Evolutionary conservation across 306 rosid genomes (phyloP), one percentile per base, ranked within the genome.

Genomic region (Cicer judaicum): DNA sequence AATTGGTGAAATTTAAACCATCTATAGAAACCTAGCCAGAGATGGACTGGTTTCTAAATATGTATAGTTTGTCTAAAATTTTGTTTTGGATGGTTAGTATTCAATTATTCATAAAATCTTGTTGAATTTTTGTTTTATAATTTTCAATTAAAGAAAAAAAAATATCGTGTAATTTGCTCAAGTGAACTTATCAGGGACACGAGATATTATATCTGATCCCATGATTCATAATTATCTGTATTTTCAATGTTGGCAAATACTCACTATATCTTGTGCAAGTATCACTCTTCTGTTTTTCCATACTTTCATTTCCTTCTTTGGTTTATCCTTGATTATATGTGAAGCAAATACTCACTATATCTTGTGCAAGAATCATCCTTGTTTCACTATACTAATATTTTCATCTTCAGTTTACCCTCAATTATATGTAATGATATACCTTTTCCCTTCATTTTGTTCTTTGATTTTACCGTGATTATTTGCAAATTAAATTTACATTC

Each of bases 401-500:
- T 16, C 70, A 64, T 41, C 40, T 38, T 64, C 41, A 39, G 50
- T 41, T 64, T 64, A 9, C 69, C 49, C 34, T 64, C 3, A 15
- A 9, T 64, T 40, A 10, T 64, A 64, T 64, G 50, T 3, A 6
- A 16, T 10, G 4, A 14, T 39, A 39, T 38, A 24, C 19, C 1
- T 62, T 62, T 72, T 44, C 36, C 15, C 36, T 52, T 39, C 36
- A 19, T 78, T n/a, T 44, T 64, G 39, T 44, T 52, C 52, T 52
- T 38, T 52, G 44, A 19, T 50, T 44, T 7, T 15, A 19, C 74
- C 29, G 39, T 55, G 41, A 44, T 77, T 18, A 43, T 19, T 8
- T 43, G 55, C 18, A 64, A 3, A 62, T 43, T 46, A 66, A 74
- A 21, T 38, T 60, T 83, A 14, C 64, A 44, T 72, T 78, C 68